Evolutionary conservation across 2,329 filamentous ascomycete genomes (phyloP), one percentile per base, ranked within the genome.

Genomic region (Plectosphaerella plurivora): DNA sequence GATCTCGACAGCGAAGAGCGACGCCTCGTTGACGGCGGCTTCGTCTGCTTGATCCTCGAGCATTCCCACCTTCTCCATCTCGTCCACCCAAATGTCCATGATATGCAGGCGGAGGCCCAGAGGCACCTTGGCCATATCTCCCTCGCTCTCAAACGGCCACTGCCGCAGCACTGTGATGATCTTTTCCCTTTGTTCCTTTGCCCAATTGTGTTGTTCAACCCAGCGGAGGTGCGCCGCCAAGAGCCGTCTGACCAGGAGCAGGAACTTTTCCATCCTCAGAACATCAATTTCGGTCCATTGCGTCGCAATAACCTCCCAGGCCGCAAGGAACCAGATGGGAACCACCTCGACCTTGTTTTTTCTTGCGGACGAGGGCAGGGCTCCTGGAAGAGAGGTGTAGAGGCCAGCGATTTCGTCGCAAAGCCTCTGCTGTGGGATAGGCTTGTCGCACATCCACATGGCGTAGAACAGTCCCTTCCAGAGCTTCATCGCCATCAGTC

Each of bases 401-500:
- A 97, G 82, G 1, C 73, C 80, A 44, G 91, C 88, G 51, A 97
- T 86, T 56, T 92, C 86, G 59, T 78, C 73, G 60, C 89, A 88
- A 45, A 97, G 87, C 44, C 82, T 82, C 75, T 96, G 91, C 75
- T 97, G 93, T 3, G 89, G 86, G n/a, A 86, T 73, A 11, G 91
- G 87, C 47, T 91, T 89, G 76, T 97, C 92, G 69, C 87, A 91
- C 86, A 96, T 94, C 87, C 91, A 97, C 63, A 94, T 83, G 64
- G 87, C 87, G 78, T 91, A 97, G 76, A 94, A 97, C 18, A 97
- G 82, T 5, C 91, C 93, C 67, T 95, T 96, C 91, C 91, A 96
- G 59, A 97, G 81, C 74, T 96, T 96, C 55, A 93, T 77, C 48
- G 90, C 76, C 58, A 96, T 91, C 59, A 88, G 69, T 41, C 82